Base-by-base conservation (phyloP, 148 eudicot species). In the Selenicereus undatus region DNA sequence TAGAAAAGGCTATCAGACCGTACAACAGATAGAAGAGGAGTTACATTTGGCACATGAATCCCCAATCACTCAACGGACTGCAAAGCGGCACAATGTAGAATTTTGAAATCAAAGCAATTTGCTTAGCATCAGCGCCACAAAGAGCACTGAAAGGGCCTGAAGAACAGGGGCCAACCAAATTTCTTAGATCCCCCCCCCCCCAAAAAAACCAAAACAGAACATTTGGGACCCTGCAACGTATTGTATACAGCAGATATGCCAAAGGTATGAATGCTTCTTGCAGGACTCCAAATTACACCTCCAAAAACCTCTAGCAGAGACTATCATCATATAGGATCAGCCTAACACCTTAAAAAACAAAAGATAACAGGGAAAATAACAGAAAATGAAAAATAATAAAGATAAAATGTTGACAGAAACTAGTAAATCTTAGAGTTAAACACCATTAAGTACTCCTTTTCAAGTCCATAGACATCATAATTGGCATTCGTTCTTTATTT, bases 1-100 rank as follows among this genome's bases (percentile, higher is more conserved):
- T 43, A 11, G 20, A 48, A 72, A 35, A 72, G 29, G 22, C 21
- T 43, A 32, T 74, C 70, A 60, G 62, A 76, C 54, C 26, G 35
- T 17, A 73, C 21, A 70, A 52, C 43, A 29, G 62, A 39, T 32
- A 42, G 35, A 80, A 58, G 43, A 52, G 30, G 29, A 64, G 22
- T 52, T n/a, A 42, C 54, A 76, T 26, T n/a, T 12, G 24, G 58
- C 17, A 83, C 16, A 71, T 48, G 30, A 76, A 74, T 68, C 54
- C 69, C 14, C 56, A 42, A 16, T 80, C 48, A 6, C 18, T 13
- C 68, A 48, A 78, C 71, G 50, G 45, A 75, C 79, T 50, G 70
- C 74, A 5, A 48, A 48, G 52, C 52, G 13, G 39, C 29, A 80
- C 42, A 42, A 32, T 52, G 35, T 45, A 48, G 52, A 48, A 72